Evolutionary conservation across 768 basidiomycete species (phyloP), one percentile per base, ranked within the genome.

Genomic region (Tremella mesenterica): DNA sequence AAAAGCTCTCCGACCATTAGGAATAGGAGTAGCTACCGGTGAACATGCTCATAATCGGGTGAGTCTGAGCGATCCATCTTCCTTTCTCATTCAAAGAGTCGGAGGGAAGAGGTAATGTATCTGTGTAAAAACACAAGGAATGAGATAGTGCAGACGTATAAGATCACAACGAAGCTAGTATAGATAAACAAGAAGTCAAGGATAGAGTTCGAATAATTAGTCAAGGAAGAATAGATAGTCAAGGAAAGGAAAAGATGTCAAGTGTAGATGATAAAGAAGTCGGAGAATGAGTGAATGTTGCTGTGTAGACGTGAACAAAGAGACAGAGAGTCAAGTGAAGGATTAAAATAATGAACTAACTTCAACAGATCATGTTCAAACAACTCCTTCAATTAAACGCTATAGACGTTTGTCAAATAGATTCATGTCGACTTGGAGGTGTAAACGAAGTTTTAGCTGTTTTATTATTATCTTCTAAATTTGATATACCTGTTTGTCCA

Each of bases 401-500:
- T 3, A 89, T 97, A 68, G 92, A 97, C 64, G 92, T 95, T 25
- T 85, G 82, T 60, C 92, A 96, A 70, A 91, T 96, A 64, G 92
- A 96, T 75, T 87, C 88, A 20, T 95, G 92, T 75, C 82, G 92
- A 45, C 77, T 95, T 20, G 90, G 87, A 3, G 92, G 92, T 46
- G 89, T 96, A 27, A 91, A 85, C 66, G 91, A 93, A 76, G 85
- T 93, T n/a, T 76, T 95, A 34, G 83, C 82, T 39, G 87, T 93
- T 18, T 74, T 95, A 48, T 76, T 93, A 50, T 91, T 93, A 88
- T 83, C 88, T 8, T 84, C 87, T 58, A 90, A 91, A 84, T 89
- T 86, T 65, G 86, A 85, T 44, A 78, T 89, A 28, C 83, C 85
- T 3, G 87, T 91, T 13, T 90, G 88, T 67, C 92, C 92, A 9